Conservation (phyloP, 331 rosid species). For the Dryas integrifolia region DNA sequence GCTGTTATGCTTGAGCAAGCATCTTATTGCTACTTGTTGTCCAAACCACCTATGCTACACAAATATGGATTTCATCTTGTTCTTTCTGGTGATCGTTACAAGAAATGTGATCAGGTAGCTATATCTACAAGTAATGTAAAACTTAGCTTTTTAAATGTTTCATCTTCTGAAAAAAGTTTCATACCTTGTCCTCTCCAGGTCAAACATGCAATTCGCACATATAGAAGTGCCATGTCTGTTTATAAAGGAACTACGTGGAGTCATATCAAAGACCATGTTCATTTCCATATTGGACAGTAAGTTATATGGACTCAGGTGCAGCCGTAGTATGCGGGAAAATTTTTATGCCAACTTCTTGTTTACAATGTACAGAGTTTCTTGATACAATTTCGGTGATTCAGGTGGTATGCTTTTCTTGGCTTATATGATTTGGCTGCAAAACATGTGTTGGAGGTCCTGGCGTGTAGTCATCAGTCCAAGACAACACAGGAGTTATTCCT, state of each 20-base stretch:
- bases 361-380: slow-evolving; percentile 26
- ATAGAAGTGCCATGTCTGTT: slow-evolving; percentile 74
- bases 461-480: slow-evolving; percentile 93
- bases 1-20: slow-evolving; percentile 99
- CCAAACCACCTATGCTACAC: slow-evolving; percentile 90
- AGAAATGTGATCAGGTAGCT: slow-evolving; percentile 85
- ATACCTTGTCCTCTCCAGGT: slow-evolving; percentile 46
- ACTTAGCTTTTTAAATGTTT: slow-evolving; percentile 14
- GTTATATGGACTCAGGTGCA: slow-evolving; percentile 31
- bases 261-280: slow-evolving; percentile 85
- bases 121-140: slow-evolving; percentile 5
- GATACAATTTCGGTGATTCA: slow-evolving; percentile 38
- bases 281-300: slow-evolving; percentile 96
- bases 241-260: slow-evolving; percentile 83
- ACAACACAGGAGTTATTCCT: slow-evolving; percentile 75
- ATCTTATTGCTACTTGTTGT: slow-evolving; percentile 79
- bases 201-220: slow-evolving; percentile 94
- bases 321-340: not conserved
- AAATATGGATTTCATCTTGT: slow-evolving; percentile 99
- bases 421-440: slow-evolving; percentile 76
- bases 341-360: slow-evolving; percentile 22
- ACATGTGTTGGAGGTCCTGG: slow-evolving; percentile 81
- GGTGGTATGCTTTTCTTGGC: slow-evolving; percentile 97
- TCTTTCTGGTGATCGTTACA: slow-evolving; percentile 96
- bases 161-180: slow-evolving; percentile 24